These are phyloP conservation scores for Globisporangium nunn DNA, from an alignment of 352 stramenopile species.

Conservation along the genomic window DNA sequence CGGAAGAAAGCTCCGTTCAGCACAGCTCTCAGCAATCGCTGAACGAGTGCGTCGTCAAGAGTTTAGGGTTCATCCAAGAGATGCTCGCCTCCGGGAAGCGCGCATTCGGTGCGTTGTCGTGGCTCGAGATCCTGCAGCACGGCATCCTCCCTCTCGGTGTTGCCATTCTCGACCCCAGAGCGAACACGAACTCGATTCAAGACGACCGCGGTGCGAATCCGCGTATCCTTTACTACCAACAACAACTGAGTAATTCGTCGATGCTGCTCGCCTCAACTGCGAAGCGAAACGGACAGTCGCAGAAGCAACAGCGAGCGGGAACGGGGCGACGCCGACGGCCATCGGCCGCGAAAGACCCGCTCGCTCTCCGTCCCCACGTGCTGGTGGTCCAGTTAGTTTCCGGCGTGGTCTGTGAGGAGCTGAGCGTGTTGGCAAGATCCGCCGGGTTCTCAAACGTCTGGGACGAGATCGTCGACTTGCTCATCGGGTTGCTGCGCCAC, in stretches of 20 bases:
- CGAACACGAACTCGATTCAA: constrained; percentile 5
- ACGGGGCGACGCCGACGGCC: constrained; percentile 26
- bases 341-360: constrained; percentile 52
- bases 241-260: constrained; percentile 21
- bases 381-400: constrained; percentile 57
- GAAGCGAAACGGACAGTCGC: background rate
- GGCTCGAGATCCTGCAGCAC: constrained; percentile 52
- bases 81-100: constrained; percentile 32
- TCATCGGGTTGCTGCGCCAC: constrained; percentile 46
- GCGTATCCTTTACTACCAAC: constrained; percentile 43
- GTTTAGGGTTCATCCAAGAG: constrained; percentile 40
- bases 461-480: constrained; percentile 42
- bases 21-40: constrained; percentile 1
- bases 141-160: constrained; percentile 52
- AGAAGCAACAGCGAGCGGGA: background rate
- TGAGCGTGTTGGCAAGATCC: constrained; percentile 36
- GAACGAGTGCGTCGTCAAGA: constrained; percentile 37
- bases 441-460: constrained; percentile 40
- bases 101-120: constrained; percentile 33
- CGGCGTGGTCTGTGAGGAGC: constrained; percentile 50
- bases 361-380: constrained; percentile 48
- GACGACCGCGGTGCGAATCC: background rate
- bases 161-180: constrained; percentile 32
- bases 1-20: background rate
- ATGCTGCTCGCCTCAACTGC: background rate